Base-by-base conservation (phyloP, 2,329 filamentous ascomycete species). In the Penicillium capsulatum region DNA sequence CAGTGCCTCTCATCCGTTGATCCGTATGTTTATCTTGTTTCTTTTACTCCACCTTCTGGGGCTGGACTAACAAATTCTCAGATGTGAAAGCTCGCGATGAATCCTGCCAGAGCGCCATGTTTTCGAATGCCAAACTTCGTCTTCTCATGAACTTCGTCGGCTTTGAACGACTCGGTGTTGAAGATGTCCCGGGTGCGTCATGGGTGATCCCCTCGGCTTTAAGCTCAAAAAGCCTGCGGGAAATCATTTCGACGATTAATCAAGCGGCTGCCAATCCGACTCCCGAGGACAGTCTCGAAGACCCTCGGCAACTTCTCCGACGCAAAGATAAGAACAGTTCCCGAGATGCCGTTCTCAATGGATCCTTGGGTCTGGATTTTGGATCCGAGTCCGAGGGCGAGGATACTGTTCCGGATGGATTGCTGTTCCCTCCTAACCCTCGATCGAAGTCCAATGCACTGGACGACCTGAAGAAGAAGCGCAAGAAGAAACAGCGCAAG, bases 51-150 rank as follows among this genome's bases (percentile, higher is more conserved):
- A 16, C 13, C 20, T 5, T 11, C 7, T 5, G 31, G 29, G 6
- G 14, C 27, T 7, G 13, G 14, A 9, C 40, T 50, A 43, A 49
- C 36, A n/a, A 6, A 3, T 5, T 4, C 28, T 20, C 54, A 83
- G 79, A 67, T 40, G 67, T 89, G 37, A 76, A 74, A 35, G 74
- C 84, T 0, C 80, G 84, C 41, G 80, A 77, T 29, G 79, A 85
- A 31, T 73, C 77, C 34, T 79, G 81, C 28, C 80, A 81, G 35
- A 76, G 75, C 15, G 84, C 87, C 17, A 81, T 95, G 66, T 94
- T 94, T 71, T 94, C 88, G 59, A 94, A 97, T 63, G 82, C 86
- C 7, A 83, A 91, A 55, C 75, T 97, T 2, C 84, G 90, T 22
- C 79, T 97, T 2, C 76, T 98, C 3, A 84, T 97, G 77, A 83